Conservation (phyloP, 106 monocot species). For the Agapanthus africanus region DNA sequence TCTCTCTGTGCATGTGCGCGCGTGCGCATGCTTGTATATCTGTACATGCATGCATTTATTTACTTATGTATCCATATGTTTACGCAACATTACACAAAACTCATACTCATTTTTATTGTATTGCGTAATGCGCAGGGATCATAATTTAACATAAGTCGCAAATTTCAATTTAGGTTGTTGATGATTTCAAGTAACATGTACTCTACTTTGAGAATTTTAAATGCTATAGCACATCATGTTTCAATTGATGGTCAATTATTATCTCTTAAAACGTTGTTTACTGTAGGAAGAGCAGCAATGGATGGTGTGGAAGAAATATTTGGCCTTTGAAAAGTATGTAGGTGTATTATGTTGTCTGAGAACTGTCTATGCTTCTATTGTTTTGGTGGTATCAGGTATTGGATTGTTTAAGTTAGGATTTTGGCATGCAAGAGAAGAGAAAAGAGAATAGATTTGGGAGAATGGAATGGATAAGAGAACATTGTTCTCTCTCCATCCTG, state of each 20-base stretch:
- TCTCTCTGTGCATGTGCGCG: no score
- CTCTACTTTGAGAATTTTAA: no score
- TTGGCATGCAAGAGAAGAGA: no score
- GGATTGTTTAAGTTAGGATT: no score
- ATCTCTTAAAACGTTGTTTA: constrained; percentile 2
- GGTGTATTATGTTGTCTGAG: constrained; percentile 2
- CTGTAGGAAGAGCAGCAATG: constrained; percentile 90
- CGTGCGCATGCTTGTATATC: background rate
- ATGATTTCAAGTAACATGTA: background rate
- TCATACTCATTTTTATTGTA: background rate
- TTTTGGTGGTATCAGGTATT: no score
- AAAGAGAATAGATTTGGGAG: no score
- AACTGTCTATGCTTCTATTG: background rate
- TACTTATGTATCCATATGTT: no score
- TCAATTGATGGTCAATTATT: constrained; percentile 5
- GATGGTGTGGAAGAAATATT: constrained; percentile 77
- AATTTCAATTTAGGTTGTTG: background rate
- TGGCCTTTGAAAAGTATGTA: constrained; percentile 95
- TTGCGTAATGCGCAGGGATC: background rate
- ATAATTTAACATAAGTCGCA: background rate
- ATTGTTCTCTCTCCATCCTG: no score
- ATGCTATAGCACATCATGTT: no score
- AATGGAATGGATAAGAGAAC: no score
- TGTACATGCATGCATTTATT: background rate
- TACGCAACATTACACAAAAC: background rate